phyloP scores from a whole-genome alignment of 2,329 filamentous ascomycete species.

The Penicillium sp. region DNA sequence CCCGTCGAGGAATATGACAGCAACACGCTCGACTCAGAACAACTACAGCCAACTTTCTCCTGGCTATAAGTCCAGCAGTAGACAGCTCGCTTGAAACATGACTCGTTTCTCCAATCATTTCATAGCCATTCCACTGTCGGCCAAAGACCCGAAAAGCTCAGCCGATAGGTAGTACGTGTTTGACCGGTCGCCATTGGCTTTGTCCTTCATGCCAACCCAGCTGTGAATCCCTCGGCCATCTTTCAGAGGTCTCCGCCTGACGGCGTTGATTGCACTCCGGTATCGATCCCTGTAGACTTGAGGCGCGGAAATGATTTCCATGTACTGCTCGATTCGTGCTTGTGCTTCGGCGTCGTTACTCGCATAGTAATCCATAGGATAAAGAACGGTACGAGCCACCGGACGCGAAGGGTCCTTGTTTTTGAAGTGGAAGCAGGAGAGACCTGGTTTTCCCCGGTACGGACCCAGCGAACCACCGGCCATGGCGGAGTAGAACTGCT shows the following conservation, averaged over 20 bases:
- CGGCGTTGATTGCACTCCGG: neutral
- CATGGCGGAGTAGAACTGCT: neutral
- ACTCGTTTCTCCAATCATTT: no score
- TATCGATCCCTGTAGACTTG: neutral
- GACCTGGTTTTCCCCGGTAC: neutral
- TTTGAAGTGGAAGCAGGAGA: neutral
- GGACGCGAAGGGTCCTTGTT: neutral
- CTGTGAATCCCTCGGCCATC: neutral
- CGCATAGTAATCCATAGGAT: neutral
- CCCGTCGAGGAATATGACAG: no score
- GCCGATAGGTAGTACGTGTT: neutral
- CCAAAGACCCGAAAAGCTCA: neutral
- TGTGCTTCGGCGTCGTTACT: neutral
- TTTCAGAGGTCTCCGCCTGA: neutral
- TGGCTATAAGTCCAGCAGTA: no score
- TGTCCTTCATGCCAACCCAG: neutral
- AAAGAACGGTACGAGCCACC: neutral
- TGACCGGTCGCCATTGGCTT: neutral
- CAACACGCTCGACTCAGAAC: no score
- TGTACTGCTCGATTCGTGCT: neutral
- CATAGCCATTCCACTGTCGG: no score
- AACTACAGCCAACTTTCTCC: no score
- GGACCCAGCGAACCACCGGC: neutral
- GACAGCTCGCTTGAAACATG: no score
- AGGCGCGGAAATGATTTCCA: neutral